Percentiles rank a stretch among this genome's conserved stretches.
Evolutionary conservation across 768 basidiomycete species (phyloP).

Genomic region (Phanerochaete carnosa): DNA sequence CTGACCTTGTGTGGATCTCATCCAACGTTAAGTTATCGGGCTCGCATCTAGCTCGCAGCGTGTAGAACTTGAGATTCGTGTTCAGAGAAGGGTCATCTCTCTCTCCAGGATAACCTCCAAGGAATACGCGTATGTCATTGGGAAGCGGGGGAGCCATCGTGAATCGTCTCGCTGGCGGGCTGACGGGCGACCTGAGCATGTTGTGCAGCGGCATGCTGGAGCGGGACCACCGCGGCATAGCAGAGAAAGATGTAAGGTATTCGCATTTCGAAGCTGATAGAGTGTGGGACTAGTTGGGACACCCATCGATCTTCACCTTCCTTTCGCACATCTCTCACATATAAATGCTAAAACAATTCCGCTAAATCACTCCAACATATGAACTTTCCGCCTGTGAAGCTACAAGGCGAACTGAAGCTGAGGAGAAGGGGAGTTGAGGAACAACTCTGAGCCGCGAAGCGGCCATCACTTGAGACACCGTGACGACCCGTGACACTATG

Average conservation of each 20-base stretch:
- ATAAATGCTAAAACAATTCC: no score
- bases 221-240: not conserved
- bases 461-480: no score
- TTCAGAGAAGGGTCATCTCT: constrained; percentile 35
- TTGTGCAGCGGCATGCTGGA: not conserved
- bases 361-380: no score
- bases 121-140: constrained; percentile 53
- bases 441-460: no score
- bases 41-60: constrained; percentile 48
- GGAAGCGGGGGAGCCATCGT: constrained; percentile 32
- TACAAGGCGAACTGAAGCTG: no score
- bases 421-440: no score
- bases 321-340: no score
- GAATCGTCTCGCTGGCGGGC: not conserved
- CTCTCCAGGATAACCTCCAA: constrained; percentile 48
- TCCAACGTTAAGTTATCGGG: constrained; percentile 63
- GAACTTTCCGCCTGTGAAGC: no score
- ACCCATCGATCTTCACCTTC: no score
- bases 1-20: constrained; percentile 59
- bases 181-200: not conserved
- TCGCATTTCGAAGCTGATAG: not conserved
- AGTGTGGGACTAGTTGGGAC: not conserved
- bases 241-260: not conserved
- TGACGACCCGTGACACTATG: no score
- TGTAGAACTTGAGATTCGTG: constrained; percentile 62